Evolutionary conservation across 2,329 filamentous ascomycete genomes (phyloP).

Genomic region (Pseudofabraea citricarpa): DNA sequence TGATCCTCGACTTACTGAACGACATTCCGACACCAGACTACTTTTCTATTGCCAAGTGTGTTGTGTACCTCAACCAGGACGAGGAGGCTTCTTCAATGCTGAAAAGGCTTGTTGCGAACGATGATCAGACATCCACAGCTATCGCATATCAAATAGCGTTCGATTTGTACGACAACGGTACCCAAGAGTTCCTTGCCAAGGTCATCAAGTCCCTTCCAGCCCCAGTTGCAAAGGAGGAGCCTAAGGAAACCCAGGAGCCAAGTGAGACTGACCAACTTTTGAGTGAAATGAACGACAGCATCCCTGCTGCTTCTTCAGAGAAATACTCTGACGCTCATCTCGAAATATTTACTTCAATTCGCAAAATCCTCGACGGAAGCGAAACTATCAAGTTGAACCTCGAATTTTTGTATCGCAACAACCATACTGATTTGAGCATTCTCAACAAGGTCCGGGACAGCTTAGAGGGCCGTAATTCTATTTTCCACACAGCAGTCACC

Average conservation of each 20-base stretch:
- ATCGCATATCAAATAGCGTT: conserved; percentile 97
- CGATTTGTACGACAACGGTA: conserved; percentile 96
- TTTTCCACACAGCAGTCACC: conserved; percentile 96
- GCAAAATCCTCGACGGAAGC: conserved; percentile 74
- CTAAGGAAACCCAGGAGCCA: conserved; percentile 10
- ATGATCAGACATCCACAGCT: conserved; percentile 72
- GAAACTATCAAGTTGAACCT: conserved; percentile 93
- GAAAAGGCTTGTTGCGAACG: conserved; percentile 71
- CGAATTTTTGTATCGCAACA: conserved; percentile 94
- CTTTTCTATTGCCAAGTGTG: conserved; percentile 96
- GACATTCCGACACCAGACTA: conserved; percentile 92
- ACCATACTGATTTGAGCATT: conserved; percentile 86
- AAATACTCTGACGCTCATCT: conserved; percentile 44
- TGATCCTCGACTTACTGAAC: conserved; percentile 93
- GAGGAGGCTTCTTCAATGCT: conserved; percentile 86
- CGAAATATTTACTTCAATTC: conserved; percentile 58
- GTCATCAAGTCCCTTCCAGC: conserved; percentile 74
- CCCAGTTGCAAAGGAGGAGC: conserved; percentile 39
- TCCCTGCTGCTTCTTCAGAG: conserved; percentile 15
- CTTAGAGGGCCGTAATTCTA: conserved; percentile 91
- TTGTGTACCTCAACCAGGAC: conserved; percentile 91
- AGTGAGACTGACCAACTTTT: conserved; percentile 49
- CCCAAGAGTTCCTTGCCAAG: conserved; percentile 91
- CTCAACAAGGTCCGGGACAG: conserved; percentile 96
- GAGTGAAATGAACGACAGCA: conserved; percentile 42